Base-by-base conservation (phyloP, 768 basidiomycete genomes). In the Tylopilus intermedius region DNA sequence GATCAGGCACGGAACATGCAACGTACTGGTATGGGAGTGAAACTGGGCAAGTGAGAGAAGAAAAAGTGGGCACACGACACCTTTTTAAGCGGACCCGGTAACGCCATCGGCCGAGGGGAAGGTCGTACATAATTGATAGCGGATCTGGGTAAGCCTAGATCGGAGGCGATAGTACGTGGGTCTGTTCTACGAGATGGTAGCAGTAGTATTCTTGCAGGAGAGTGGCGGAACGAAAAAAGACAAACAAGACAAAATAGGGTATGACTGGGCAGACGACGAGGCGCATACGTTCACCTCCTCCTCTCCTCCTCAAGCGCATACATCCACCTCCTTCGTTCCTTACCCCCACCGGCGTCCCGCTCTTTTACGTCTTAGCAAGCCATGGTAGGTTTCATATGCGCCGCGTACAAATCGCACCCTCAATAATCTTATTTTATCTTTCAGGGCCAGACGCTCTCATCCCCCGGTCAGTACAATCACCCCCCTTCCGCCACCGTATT, bases 391-490 rank as follows among this genome's bases (percentile, higher is more conserved):
- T 52, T 43, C 45, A 42, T 49, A 35, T 54, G 30, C 14, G 4
- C n/a, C 41, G 40, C 33, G 13, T 18, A 40, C 13, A 11, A 33
- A 35, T 37, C 45, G 30, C 50, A 27, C 45, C 47, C 21, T 51
- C 46, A 45, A 58, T 49, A 61, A 43, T 7, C 30, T 45, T 27
- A 8, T 8, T 29, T 30, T 11, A 3, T 14, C 46, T 49, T 64
- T 51, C 40, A 90, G 90, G 90, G 90, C 68, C 90, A 93, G 83
- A 91, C 86, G 4, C 82, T 93, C 44, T 90, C 88, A 56, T 76
- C 80, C 43, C 90, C 90, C 65, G 81, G 88, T 88, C 58, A 60
- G 80, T 74, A 35, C 30, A 30, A 30, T 41, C 45, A 10, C 56
- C 47, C 30, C 30, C 39, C 24, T 35, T 55, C 38, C 32, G 45